Percentiles rank a stretch among this genome's conserved stretches.
Conservation (phyloP, 2,329 filamentous ascomycete genomes). For the Myriosclerotinia scirpicola region DNA sequence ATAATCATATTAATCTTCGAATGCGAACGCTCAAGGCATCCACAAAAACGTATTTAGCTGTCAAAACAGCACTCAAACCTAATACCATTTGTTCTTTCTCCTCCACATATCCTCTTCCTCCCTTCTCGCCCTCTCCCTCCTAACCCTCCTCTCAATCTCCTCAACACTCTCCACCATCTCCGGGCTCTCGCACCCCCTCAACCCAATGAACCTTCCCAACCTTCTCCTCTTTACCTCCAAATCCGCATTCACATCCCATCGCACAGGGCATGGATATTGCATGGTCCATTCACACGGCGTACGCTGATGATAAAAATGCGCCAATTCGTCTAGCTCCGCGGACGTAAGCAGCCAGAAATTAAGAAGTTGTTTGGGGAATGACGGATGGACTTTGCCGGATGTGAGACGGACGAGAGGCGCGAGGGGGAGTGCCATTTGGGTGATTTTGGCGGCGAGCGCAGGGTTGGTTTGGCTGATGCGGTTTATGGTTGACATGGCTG, state of each 20-base stretch:
- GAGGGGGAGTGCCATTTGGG: slow-evolving; percentile 64
- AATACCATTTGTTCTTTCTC: slow-evolving; percentile 36
- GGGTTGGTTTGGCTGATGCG: slow-evolving; percentile 44
- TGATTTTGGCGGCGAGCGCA: slow-evolving; percentile 59
- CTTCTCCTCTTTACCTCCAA: slow-evolving; percentile 66
- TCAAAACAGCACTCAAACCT: slow-evolving; percentile 7
- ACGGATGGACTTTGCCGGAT: slow-evolving; percentile 61
- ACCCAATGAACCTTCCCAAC: slow-evolving; percentile 72
- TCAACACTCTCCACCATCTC: slow-evolving; percentile 36
- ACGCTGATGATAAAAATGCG: slow-evolving; percentile 71
- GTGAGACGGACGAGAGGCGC: slow-evolving; percentile 65
- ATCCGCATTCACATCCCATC: slow-evolving; percentile 55
- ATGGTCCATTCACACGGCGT: slow-evolving; percentile 54
- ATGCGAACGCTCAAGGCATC: not conserved
- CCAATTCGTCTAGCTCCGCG: slow-evolving; percentile 66
- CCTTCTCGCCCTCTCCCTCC: slow-evolving; percentile 43
- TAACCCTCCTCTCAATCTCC: slow-evolving; percentile 44
- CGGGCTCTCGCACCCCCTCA: slow-evolving; percentile 61
- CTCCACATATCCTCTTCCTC: slow-evolving; percentile 33
- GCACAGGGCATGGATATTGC: slow-evolving; percentile 68
- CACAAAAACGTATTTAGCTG: slow-evolving; percentile 1
- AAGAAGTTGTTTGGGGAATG: slow-evolving; percentile 66
- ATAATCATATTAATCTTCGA: slow-evolving; percentile 5
- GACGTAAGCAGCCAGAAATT: slow-evolving; percentile 74
- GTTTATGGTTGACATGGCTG: slow-evolving; percentile 4